These are phyloP conservation scores for Gossypium schwendimanii DNA, from an alignment of 441 rosid species.

Conservation along the genomic window DNA sequence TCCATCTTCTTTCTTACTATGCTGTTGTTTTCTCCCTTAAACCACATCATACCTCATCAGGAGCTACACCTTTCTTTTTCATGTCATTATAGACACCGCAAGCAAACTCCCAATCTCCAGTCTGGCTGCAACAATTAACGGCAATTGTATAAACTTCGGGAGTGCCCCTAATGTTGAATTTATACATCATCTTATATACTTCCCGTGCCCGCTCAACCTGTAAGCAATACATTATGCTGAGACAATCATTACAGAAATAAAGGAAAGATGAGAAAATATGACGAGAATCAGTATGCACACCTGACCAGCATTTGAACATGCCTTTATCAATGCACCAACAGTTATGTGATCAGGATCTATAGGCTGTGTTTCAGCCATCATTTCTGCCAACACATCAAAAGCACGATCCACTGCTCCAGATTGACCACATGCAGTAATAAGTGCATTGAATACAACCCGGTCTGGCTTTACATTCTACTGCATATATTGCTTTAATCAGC, in stretches of 20 bases:
- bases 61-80: slow-evolving; percentile 62
- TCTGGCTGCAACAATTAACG: slow-evolving; percentile 66
- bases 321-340: slow-evolving; percentile 78
- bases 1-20: too few relatives aligned
- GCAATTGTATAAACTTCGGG: slow-evolving; percentile 92
- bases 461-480: slow-evolving; percentile 99
- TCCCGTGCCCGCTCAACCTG: slow-evolving; percentile 75
- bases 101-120: slow-evolving; percentile 85
- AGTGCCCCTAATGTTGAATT: slow-evolving; percentile 71
- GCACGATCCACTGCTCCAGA: slow-evolving; percentile 96
- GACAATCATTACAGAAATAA: slow-evolving; percentile 3
- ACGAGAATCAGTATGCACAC: slow-evolving; percentile 32
- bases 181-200: slow-evolving; percentile 66
- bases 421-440: slow-evolving; percentile 91
- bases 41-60: slow-evolving; percentile 61
- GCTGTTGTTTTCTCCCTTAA: too few relatives aligned
- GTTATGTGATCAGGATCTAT: slow-evolving; percentile 92
- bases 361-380: slow-evolving; percentile 70
- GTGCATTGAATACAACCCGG: slow-evolving; percentile 94
- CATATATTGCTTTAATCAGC: slow-evolving; percentile 46
- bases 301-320: slow-evolving; percentile 83
- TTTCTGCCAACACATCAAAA: slow-evolving; percentile 90
- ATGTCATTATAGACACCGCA: slow-evolving; percentile 58
- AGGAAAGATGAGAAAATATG: slow-evolving; percentile 11
- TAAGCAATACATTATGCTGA: slow-evolving; percentile 23